These are phyloP conservation scores for Pelargonium australe DNA, from an alignment of 441 rosid species.

Conservation along the genomic window DNA sequence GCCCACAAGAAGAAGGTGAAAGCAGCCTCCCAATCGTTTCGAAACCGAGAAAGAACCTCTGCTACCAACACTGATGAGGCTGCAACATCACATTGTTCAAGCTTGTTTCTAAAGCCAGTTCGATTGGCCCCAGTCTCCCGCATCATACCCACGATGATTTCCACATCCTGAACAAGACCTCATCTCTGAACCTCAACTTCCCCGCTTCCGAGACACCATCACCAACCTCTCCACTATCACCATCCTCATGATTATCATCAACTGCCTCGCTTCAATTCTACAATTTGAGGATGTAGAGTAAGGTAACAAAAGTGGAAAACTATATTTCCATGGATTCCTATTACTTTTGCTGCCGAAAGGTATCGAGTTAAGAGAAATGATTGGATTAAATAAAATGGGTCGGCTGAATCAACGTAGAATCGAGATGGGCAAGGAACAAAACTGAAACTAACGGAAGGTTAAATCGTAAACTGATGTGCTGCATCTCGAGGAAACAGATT, in stretches of 20 bases:
- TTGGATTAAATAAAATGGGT: constrained; percentile 21
- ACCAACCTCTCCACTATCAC: constrained; percentile 28
- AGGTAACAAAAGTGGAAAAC: constrained; percentile 23
- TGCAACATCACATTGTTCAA: constrained; percentile 48
- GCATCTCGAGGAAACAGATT: constrained; percentile 26
- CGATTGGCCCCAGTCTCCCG: constrained; percentile 29
- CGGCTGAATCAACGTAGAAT: constrained; percentile 16
- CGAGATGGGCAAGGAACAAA: constrained; percentile 24
- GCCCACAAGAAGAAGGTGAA: constrained; percentile 85
- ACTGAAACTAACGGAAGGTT: constrained; percentile 19
- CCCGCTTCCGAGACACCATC: constrained; percentile 25
- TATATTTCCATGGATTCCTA: constrained; percentile 17
- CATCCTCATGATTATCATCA: constrained; percentile 23
- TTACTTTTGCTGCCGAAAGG: neutral
- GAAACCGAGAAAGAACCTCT: constrained; percentile 62
- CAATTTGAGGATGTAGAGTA: constrained; percentile 30
- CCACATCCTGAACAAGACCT: constrained; percentile 35
- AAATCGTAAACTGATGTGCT: constrained; percentile 38
- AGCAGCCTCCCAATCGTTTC: constrained; percentile 78
- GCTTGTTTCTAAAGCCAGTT: constrained; percentile 42
- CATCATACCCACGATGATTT: constrained; percentile 38
- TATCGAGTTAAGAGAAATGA: constrained; percentile 2
- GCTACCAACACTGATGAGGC: constrained; percentile 52
- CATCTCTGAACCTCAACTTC: constrained; percentile 19
- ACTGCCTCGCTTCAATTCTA: constrained; percentile 18